A percentile compares a stretch with the other conserved stretches of the same genome.
phyloP scores from a whole-genome alignment of 352 stramenopile genomes.

The Detonula confervacea region DNA sequence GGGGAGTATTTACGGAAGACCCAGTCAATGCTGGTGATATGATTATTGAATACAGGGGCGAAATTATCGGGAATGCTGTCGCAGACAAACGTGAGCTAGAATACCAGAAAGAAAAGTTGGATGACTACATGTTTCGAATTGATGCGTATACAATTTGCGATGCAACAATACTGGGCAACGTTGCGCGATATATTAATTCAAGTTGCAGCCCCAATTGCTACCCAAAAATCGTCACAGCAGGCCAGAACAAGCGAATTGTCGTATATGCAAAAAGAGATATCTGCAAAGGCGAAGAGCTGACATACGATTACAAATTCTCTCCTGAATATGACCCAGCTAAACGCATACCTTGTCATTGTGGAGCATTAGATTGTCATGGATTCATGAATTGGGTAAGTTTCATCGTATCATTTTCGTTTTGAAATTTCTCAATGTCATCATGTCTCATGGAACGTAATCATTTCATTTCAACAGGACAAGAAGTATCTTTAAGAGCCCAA shows the following conservation, averaged over 20 bases:
- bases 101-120: slow-evolving; percentile 94
- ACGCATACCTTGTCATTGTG: slow-evolving; percentile 80
- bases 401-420: neutral
- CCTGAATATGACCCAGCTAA: slow-evolving; percentile 77
- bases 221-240: slow-evolving; percentile 93
- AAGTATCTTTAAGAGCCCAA: slow-evolving; percentile 24
- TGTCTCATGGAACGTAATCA: slow-evolving; percentile 2
- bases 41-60: slow-evolving; percentile 96
- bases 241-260: slow-evolving; percentile 92
- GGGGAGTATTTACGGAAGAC: slow-evolving; percentile 95
- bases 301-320: slow-evolving; percentile 95
- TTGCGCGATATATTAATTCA: slow-evolving; percentile 95
- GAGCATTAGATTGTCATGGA: slow-evolving; percentile 68
- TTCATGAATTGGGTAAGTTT: slow-evolving; percentile 84
- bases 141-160: slow-evolving; percentile 89
- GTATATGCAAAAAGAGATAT: slow-evolving; percentile 93
- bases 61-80: slow-evolving; percentile 90
- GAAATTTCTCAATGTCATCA: neutral
- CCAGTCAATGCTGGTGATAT: slow-evolving; percentile 93
- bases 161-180: slow-evolving; percentile 88
- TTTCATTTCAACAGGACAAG: slow-evolving; percentile 29
- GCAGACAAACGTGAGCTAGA: slow-evolving; percentile 92
- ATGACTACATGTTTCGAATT: slow-evolving; percentile 98
- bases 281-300: slow-evolving; percentile 90
- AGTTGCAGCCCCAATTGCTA: slow-evolving; percentile 94